Evolutionary conservation across 352 stramenopile species (phyloP), one percentile per base, ranked within the genome.

Genomic region (Pythium rhizo-oryzae): DNA sequence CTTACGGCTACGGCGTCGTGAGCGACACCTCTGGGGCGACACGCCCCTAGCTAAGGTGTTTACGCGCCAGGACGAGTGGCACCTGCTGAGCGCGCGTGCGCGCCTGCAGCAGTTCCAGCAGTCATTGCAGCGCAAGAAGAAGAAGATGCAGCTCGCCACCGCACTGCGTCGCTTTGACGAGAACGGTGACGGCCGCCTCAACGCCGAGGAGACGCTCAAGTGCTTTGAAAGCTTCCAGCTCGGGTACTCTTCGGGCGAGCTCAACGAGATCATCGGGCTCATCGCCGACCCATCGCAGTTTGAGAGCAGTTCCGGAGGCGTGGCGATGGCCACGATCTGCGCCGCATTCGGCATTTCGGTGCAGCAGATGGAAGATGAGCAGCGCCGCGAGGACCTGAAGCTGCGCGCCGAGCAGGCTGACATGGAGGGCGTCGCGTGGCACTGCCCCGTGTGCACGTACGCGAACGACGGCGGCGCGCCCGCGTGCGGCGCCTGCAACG

Each of bases 41-140:
- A 98, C 96, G 21, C 93, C 97, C 8, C 79, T 99, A 15, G 97
- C 97, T 6, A 99, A 99, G 72, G 89, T 99, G 2, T 99, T 99
- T 50, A 98, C 95, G 24, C 93, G 91, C 33, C 86, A 97, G 33
- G 97, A 99, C 76, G 97, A 99, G 78, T 99, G 98, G 82, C 97
- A 99, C 60, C 74, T 95, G 69, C 74, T 96, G 8, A 85, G 77
- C 46, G 89, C 84, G 8, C 84, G 89, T 21, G 87, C 89, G 37
- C 86, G 88, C 24, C 71, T 96, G 74, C 85, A 96, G 74, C 89
- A 95, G 52, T 94, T 96, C 70, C 84, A 94, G 62, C 81, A 91
- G 59, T 91, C 83, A 60, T 72, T 96, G 9, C 65, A 84, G 61
- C 76, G 78, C 11, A 91, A 88, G 67, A 76, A 74, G 41, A 79